Conservation (phyloP, 257 asterid genomes). For the Verbascum thapsus region DNA sequence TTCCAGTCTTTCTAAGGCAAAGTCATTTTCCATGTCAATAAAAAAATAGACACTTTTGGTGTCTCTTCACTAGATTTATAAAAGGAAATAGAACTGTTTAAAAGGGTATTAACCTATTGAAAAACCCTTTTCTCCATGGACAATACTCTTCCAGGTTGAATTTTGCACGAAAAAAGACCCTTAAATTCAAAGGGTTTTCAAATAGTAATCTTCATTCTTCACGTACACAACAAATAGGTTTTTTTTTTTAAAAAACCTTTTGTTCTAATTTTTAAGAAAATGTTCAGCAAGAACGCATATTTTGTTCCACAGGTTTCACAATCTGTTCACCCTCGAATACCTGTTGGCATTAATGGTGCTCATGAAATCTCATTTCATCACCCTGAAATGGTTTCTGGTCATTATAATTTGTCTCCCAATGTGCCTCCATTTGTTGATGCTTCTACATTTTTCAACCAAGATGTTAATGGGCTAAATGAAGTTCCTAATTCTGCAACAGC, state of each 20-base stretch:
- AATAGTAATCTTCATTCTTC: not conserved
- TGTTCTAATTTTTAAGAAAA: constrained; percentile 18
- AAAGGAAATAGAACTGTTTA: constrained; percentile 24
- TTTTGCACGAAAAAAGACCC: constrained; percentile 6
- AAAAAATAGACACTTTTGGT: constrained; percentile 19
- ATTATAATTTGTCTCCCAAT: constrained; percentile 29
- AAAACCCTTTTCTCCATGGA: constrained; percentile 39
- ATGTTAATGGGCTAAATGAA: constrained; percentile 1
- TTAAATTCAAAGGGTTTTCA: constrained; percentile 15
- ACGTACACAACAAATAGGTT: constrained; percentile 29
- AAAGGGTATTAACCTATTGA: constrained; percentile 31
- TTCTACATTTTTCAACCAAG: constrained; percentile 26
- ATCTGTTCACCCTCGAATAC: constrained; percentile 33
- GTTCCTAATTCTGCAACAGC: constrained; percentile 15
- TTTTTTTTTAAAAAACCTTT: not conserved
- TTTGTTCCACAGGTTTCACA: constrained; percentile 45
- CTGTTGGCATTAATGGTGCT: constrained; percentile 33
- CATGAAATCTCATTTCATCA: constrained; percentile 44
- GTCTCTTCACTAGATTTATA: constrained; percentile 22
- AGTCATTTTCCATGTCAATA: constrained; percentile 34
- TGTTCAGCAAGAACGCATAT: constrained; percentile 51
- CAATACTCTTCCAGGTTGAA: constrained; percentile 10
- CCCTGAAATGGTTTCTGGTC: constrained; percentile 36
- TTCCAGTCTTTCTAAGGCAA: constrained; percentile 24
- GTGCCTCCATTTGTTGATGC: constrained; percentile 29